Base-by-base conservation (phyloP, 495 filamentous ascomycete genomes). In the Lichenothelia convexa region DNA sequence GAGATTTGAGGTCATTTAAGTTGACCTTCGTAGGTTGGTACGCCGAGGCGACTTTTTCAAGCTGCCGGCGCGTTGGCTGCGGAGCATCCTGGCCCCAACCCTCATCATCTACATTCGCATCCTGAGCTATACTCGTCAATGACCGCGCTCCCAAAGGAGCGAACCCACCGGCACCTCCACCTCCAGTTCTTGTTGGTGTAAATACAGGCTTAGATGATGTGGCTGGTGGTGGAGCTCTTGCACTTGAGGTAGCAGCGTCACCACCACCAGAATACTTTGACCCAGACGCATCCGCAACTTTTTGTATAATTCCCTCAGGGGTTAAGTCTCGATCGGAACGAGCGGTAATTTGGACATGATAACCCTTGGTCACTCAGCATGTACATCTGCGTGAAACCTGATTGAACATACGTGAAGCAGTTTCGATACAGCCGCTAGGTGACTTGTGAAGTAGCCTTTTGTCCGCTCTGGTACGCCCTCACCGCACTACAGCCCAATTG, bases 81-180 rank as follows among this genome's bases (percentile, higher is more conserved):
- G 91, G 89, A 2, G 89, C 91, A 67, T 95, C 87, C n/a, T 65
- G 68, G 30, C 89, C 91, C 91, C 89, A 95, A 17, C 91, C 89
- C 60, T 95, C 89, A 30, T 64, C 58, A 46, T 79, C 73, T 5
- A 60, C 59, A 38, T 69, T 67, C 24, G 62, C 59, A 30, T 61
- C 58, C 37, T 60, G 49, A 7, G 62, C 45, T 6, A 57, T 51
- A 24, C 46, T 49, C 13, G 50, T 45, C 38, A 63, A 60, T 40
- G 63, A 62, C 45, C 71, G 53, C 41, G 65, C 61, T 35, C 61
- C 61, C 19, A 79, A 56, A 15, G 78, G 70, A 48, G 82, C 75
- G 50, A 76, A 78, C 13, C 70, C 67, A 35, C 46, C 53, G 30
- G 60, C 58, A 1, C 70, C 71, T 18, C 73, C 70, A 32, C 64